These are phyloP conservation scores for Acer yangbiense DNA, from an alignment of 345 rosid species.

Conservation along the genomic window DNA sequence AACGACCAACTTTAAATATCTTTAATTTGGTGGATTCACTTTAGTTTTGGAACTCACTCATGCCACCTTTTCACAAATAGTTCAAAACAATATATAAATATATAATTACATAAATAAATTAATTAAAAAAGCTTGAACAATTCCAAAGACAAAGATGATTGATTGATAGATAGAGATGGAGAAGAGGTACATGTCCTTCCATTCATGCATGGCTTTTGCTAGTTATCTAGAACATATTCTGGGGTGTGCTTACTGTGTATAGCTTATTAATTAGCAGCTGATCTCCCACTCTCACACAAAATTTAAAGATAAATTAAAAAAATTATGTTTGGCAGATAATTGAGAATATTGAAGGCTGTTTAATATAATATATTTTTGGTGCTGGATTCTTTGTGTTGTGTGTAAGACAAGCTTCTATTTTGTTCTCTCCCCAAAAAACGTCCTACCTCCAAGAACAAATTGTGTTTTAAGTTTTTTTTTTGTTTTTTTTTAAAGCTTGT, in stretches of 20 bases:
- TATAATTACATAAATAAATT: neutral
- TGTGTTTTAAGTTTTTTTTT: neutral
- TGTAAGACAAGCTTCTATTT: conserved; percentile 40
- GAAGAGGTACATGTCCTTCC: conserved; percentile 1
- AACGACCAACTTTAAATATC: neutral
- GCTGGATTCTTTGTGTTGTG: conserved; percentile 31
- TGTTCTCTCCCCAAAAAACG: conserved; percentile 14
- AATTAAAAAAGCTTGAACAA: neutral
- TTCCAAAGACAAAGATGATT: conserved; percentile 1
- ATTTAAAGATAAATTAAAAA: conserved; percentile 11
- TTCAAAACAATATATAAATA: neutral
- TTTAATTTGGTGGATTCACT: conserved; percentile 48
- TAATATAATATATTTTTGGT: conserved; percentile 12
- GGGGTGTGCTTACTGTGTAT: too few relatives aligned
- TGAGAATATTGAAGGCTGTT: too few relatives aligned
- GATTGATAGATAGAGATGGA: conserved; percentile 10
- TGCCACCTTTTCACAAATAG: conserved; percentile 21
- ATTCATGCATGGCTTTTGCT: conserved; percentile 13
- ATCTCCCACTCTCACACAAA: neutral
- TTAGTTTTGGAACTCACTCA: conserved; percentile 39
- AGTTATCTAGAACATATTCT: neutral
- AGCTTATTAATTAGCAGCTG: neutral
- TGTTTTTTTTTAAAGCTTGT: neutral
- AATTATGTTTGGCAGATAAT: too few relatives aligned
- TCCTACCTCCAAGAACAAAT: conserved; percentile 9